Percentiles rank a stretch among this genome's conserved stretches.
Evolutionary conservation across 306 rosid genomes (phyloP).

Genomic region (Datisca glomerata): DNA sequence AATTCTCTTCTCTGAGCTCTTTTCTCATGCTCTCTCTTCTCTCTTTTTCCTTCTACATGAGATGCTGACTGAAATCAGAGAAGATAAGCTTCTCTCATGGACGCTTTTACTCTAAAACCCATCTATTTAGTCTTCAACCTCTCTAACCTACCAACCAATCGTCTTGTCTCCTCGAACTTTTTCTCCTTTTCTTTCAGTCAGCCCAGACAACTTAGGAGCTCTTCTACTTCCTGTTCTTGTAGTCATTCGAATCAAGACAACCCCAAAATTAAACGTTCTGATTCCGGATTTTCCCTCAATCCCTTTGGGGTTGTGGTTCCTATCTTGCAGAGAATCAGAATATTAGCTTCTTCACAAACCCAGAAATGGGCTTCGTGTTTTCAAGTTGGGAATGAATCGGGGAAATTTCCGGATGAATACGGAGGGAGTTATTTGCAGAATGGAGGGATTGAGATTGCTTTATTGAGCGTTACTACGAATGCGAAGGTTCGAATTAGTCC

Average conservation of each 20-base stretch:
- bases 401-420: constrained; percentile 3
- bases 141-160: constrained; percentile 7
- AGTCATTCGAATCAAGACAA: constrained; percentile 6
- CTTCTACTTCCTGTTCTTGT: constrained; percentile 10
- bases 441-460: constrained; percentile 51
- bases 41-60: constrained; percentile 11
- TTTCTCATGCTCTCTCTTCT: neutral
- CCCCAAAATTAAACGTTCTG: constrained; percentile 7
- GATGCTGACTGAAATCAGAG: constrained; percentile 38
- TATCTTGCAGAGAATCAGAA: constrained; percentile 18
- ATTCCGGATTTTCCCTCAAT: constrained; percentile 3
- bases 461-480: constrained; percentile 49
- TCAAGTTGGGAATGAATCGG: constrained; percentile 5
- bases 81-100: constrained; percentile 29
- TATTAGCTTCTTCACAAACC: constrained; percentile 17
- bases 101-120: constrained; percentile 24
- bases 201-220: constrained; percentile 6
- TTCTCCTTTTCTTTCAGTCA: constrained; percentile 13
- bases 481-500: constrained; percentile 65
- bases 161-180: constrained; percentile 6
- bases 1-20: neutral
- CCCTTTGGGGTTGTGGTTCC: constrained; percentile 24
- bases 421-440: constrained; percentile 31
- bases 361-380: constrained; percentile 15
- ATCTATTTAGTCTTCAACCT: constrained; percentile 14